Evolutionary conservation across 2,329 filamentous ascomycete species (phyloP), one percentile per base, ranked within the genome.

Genomic region (Beauveria brongniartii): DNA sequence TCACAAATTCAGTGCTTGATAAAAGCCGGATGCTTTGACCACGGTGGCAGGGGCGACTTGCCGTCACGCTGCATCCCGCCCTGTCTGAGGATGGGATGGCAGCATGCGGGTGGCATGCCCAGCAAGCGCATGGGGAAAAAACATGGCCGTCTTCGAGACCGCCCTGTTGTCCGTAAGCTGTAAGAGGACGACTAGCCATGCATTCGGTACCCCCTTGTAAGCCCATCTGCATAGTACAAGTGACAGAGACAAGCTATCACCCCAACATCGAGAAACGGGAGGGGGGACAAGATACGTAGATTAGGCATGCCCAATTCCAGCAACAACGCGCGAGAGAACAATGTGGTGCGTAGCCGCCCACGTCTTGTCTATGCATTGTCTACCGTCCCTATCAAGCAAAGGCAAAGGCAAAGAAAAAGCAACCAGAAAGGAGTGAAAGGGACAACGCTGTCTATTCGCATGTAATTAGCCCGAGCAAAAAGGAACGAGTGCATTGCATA

Each of bases 151-250:
- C 46, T 43, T 43, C n/a, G 41, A n/a, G n/a, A n/a, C 7, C 41
- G n/a, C 34, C 5, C 5, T 37, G 34, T 37, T 37, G 34, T 37
- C 34, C 12, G 34, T 37, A 37, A 37, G 34, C 12, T 14, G 34
- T 37, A 37, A 37, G 34, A 37, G 34, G 12, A 14, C 12, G 34
- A 37, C 34, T 37, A 14, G 34, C 34, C 34, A 14, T 37, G 34
- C 34, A 37, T 37, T 37, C 34, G 34, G 34, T 37, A 5, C 34
- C 34, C 30, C 30, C 34, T 22, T 22, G 44, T 24, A 16, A 22
- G 37, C 24, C 22, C 24, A 50, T 57, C 55, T 58, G 46, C 46
- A 58, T 30, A 58, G 46, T 41, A 58, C 24, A 51, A 51, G 34
- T 58, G 55, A 50, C 16, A 51, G 34, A 51, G 20, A 46, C 41